These are phyloP conservation scores for Durio zibethinus DNA, from an alignment of 345 rosid genomes.

Conservation along the genomic window DNA sequence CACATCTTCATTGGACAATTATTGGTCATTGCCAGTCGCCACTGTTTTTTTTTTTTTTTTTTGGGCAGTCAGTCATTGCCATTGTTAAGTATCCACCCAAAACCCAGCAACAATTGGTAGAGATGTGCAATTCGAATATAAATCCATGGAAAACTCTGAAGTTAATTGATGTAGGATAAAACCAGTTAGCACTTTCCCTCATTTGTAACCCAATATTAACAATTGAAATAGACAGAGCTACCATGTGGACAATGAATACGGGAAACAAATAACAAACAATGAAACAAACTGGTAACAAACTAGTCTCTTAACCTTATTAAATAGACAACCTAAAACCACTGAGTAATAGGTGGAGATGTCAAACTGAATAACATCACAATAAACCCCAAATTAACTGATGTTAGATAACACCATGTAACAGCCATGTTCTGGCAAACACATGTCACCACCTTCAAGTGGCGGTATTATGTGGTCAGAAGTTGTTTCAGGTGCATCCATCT, in stretches of 20 bases:
- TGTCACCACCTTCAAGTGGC: neutral
- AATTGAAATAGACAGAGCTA: neutral
- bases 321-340: neutral
- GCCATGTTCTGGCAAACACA: neutral
- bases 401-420: neutral
- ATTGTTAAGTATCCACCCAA: neutral
- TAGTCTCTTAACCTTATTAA: neutral
- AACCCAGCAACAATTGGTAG: neutral
- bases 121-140: neutral
- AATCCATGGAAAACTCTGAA: neutral
- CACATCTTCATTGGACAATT: neutral
- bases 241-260: neutral
- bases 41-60: too few relatives aligned
- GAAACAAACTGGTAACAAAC: neutral
- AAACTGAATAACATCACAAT: neutral
- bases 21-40: too few relatives aligned
- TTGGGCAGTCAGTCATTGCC: too few relatives aligned
- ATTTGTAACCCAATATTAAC: neutral
- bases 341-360: neutral
- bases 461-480: neutral
- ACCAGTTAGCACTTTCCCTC: neutral
- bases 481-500: neutral
- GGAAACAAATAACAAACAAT: neutral
- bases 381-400: neutral
- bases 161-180: neutral